Evolutionary conservation across 179 eudicot species (phyloP), one percentile per base, ranked within the genome.

Genomic region (Beta macrorhiza): DNA sequence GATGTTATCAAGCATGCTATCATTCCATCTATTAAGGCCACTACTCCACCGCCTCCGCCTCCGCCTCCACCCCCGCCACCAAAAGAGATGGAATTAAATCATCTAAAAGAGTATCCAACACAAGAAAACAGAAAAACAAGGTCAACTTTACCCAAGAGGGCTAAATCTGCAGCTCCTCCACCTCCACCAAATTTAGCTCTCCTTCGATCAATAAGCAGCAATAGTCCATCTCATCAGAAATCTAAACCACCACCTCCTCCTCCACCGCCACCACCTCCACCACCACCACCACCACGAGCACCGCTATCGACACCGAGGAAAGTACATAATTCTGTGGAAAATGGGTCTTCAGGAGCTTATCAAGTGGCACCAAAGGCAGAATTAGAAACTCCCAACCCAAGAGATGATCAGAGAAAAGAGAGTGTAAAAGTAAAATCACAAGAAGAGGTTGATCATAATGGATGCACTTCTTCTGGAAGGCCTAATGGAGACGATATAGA

Each of bases 401-500:
- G 80, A 82, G 52, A 72, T 52, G 80, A 75, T 62, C 70, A 78
- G 1, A 83, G 65, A 13, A 80, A 72, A 75, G 87, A 78, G 82
- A 87, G 83, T 80, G 77, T 63, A 51, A 81, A 63, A 62, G 77
- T 63, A 51, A 81, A 63, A 62, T 53, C 83, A 10, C 68, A 14
- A 37, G 85, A 88, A 78, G 91, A 89, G 75, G 65, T 32, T 67
- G 84, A 67, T n/a, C 75, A 83, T 68, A 77, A 84, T 68, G 88
- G 80, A 82, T 79, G 83, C 56, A 87, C 84, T 71, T 84, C 88
- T 44, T 84, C 89, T 1, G 90, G 88, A 76, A 85, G 84, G 83
- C 82, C 74, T 14, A 90, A 90, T 67, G 89, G 75, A 32, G 95
- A 91, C 80, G 97, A 93, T 44, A 85, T 83, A 59, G 94, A 89